phyloP scores from a whole-genome alignment of 2,329 filamentous ascomycete genomes.

The Chalaropsis thielavioides region DNA sequence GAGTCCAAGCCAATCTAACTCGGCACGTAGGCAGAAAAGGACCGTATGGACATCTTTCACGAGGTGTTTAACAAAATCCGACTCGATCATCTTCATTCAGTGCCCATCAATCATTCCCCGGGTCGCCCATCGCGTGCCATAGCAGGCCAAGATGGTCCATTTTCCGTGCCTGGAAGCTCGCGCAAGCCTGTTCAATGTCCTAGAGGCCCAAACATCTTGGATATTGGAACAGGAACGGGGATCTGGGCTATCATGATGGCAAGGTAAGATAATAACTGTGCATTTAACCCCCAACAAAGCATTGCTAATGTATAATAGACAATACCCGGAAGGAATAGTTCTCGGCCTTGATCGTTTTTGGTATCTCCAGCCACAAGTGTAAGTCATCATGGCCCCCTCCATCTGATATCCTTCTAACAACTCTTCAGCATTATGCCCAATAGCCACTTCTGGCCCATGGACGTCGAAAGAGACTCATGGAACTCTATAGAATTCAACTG shows the following conservation, averaged over 20 bases:
- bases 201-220: constrained; percentile 33
- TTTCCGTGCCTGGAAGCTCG: neutral
- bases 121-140: neutral
- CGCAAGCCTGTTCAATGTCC: constrained; percentile 12
- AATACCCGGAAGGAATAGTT: constrained; percentile 22
- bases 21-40: constrained; percentile 46
- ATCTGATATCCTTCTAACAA: neutral
- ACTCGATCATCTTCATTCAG: constrained; percentile 11
- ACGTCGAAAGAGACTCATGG: constrained; percentile 64
- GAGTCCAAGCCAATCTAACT: neutral
- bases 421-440: constrained; percentile 52
- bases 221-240: constrained; percentile 73
- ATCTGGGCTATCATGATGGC: constrained; percentile 86
- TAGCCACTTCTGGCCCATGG: constrained; percentile 53
- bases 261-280: constrained; percentile 39
- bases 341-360: constrained; percentile 29
- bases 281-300: neutral
- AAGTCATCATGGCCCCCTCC: constrained; percentile 18
- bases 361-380: constrained; percentile 29
- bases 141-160: neutral
- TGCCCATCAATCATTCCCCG: constrained; percentile 9
- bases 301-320: constrained; percentile 2
- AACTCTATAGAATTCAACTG: constrained; percentile 37
- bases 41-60: constrained; percentile 70
- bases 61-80: constrained; percentile 42